Evolutionary conservation across 2,329 filamentous ascomycete genomes (phyloP), one percentile per base, ranked within the genome.

Genomic region (Alternaria viburni): DNA sequence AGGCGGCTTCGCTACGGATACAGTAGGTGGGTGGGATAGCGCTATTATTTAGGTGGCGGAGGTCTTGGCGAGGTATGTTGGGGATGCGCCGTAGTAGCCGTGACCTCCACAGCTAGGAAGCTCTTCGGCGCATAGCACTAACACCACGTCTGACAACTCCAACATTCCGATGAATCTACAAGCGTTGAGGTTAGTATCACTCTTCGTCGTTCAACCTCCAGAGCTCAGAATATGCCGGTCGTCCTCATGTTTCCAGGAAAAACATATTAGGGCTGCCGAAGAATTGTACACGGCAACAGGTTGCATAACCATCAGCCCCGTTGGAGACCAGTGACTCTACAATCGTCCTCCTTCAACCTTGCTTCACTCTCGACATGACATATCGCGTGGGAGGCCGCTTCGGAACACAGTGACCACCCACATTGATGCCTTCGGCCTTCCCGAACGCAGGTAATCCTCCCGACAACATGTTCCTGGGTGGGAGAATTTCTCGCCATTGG

Each of bases 401-500:
- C 43, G 47, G 19, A 25, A 59, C 26, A 12, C 9, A 50, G 49
- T 62, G 54, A 58, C 13, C 43, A 36, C 25, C 47, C 49, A 46
- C 46, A 57, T 11, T 21, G 30, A 52, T 51, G 50, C 32, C 47
- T 17, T 65, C 54, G 25, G 50, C 58, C 49, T 65, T 63, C 12
- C 71, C 67, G 11, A 68, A 69, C 59, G 21, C 46, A 68, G 67
- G 43, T 52, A 59, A 45, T 57, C 28, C 17, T 61, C 55, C 69
- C 65, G 65, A 62, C 51, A 51, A 45, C 57, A 50, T 43, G 46
- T 64, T 49, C 57, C 67, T 68, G 41, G 59, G 59, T 58, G 57
- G 63, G 59, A 67, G 69, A 73, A 71, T 54, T 62, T 61, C 64
- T 66, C 66, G 56, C 46, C 52, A 55, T 63, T 69, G 64, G 62